Base-by-base conservation (phyloP, 2,329 filamentous ascomycete genomes). In the Claviceps quebecensis region DNA sequence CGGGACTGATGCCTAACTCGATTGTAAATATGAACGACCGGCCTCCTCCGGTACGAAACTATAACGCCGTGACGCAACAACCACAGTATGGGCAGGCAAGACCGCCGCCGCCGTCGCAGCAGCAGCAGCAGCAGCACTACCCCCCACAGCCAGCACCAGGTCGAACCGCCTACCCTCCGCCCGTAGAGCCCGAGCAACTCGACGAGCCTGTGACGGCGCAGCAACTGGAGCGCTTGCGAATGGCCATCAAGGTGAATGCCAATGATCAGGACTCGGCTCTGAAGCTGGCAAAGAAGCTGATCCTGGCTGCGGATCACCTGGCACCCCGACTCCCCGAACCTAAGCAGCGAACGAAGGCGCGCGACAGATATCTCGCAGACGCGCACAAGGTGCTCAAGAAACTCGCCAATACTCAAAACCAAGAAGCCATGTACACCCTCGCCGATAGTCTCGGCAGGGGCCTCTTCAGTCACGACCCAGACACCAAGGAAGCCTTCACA, bases 331-430 rank as follows among this genome's bases (percentile, higher is more conserved):
- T 82, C 9, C 73, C 78, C 0, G 86, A 88, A 57, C 83, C 89
- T 39, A 83, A 83, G 59, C 78, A 82, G 8, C 81, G 84, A 23
- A 76, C 80, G 8, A 87, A 93, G 59, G 75, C 83, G 2, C 83
- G 88, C 34, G 91, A 97, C 59, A 83, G 83, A 52, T 97, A 91
- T 64, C 72, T 91, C 16, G 71, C 83, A 57, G 93, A 97, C 62
- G 88, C 88, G 1, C 81, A 93, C 64, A 97, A 96, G 67, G 81
- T 90, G 23, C 72, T 97, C 44, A 96, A 96, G 72, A 96, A 95
- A 65, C 75, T 97, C 9, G 81, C 83, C 7, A 77, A 77, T 48
- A 74, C 73, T 13, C 83, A 86, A 54, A 87, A 91, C 60, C 69
- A 81, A 0, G 89, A 95, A 8, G 90, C 91, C 34, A 95, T 95